Evolutionary conservation across 208 protist species (phyloP).

Genomic region (Trypanosoma boissoni): DNA sequence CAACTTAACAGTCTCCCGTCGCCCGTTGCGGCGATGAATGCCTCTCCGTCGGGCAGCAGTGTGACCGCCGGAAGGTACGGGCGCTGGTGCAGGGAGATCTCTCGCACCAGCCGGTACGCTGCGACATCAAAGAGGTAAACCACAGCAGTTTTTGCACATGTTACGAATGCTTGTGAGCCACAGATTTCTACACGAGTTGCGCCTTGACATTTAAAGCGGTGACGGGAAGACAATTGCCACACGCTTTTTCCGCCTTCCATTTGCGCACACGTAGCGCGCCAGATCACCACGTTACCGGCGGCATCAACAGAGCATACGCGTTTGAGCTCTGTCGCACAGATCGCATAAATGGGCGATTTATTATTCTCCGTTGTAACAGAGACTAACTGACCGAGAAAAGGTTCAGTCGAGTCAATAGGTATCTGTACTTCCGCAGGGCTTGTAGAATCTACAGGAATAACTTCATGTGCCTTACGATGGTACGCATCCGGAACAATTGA

Average conservation of each 20-base stretch:
- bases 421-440: neutral
- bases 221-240: slow-evolving; percentile 60
- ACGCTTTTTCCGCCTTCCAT: slow-evolving; percentile 21
- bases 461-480: neutral
- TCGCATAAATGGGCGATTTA: slow-evolving; percentile 36
- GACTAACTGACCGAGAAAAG: slow-evolving; percentile 26
- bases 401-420: neutral
- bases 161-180: slow-evolving; percentile 46
- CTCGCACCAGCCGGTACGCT: slow-evolving; percentile 40
- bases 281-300: slow-evolving; percentile 57
- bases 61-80: slow-evolving; percentile 29
- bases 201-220: slow-evolving; percentile 45
- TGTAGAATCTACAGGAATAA: neutral
- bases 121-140: slow-evolving; percentile 64
- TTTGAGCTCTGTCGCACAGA: slow-evolving; percentile 52
- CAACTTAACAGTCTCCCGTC: slow-evolving; percentile 38
- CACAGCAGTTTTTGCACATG: slow-evolving; percentile 41
- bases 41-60: slow-evolving; percentile 67
- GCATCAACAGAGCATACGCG: slow-evolving; percentile 73
- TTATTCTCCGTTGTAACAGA: slow-evolving; percentile 23
- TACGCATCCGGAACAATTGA: neutral
- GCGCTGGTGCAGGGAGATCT: slow-evolving; percentile 41
- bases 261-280: slow-evolving; percentile 44
- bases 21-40: slow-evolving; percentile 47
- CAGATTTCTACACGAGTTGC: slow-evolving; percentile 44